phyloP scores from a whole-genome alignment of 495 filamentous ascomycete genomes.

The Penicillium desertorum region DNA sequence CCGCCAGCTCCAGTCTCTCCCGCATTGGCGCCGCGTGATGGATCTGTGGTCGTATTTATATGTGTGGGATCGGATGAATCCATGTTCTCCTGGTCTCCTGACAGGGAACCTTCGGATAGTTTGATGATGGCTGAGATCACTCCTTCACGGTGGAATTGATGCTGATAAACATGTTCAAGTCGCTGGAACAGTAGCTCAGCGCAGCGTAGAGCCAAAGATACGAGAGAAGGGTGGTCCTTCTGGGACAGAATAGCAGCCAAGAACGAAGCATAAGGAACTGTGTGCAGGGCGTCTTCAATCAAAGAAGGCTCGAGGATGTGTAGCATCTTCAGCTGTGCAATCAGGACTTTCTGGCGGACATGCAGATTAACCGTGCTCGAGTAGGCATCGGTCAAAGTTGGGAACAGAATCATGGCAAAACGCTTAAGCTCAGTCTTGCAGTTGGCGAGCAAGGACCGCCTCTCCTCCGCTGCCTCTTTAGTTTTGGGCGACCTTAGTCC shows the following conservation, averaged over 20 bases:
- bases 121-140: slow-evolving; percentile 90
- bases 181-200: slow-evolving; percentile 83
- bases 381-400: slow-evolving; percentile 94
- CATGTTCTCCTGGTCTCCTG: slow-evolving; percentile 31
- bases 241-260: slow-evolving; percentile 94
- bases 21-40: not conserved
- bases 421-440: slow-evolving; percentile 85
- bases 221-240: slow-evolving; percentile 85
- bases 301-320: slow-evolving; percentile 86
- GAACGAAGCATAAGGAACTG: slow-evolving; percentile 96
- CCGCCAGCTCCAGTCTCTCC: slow-evolving; percentile 12
- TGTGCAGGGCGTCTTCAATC: slow-evolving; percentile 81
- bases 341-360: slow-evolving; percentile 95
- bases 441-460: slow-evolving; percentile 69
- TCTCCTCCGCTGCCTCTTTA: slow-evolving; percentile 72
- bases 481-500: slow-evolving; percentile 40
- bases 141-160: slow-evolving; percentile 96
- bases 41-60: slow-evolving; percentile 27
- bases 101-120: slow-evolving; percentile 57
- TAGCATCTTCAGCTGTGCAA: slow-evolving; percentile 95
- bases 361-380: slow-evolving; percentile 97
- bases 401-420: slow-evolving; percentile 93
- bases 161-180: slow-evolving; percentile 81
- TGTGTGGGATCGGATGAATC: slow-evolving; percentile 13
- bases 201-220: slow-evolving; percentile 82